Evolutionary conservation across 257 asterid genomes (phyloP), one percentile per base, ranked within the genome.

Genomic region (Nicotiana attenuata): DNA sequence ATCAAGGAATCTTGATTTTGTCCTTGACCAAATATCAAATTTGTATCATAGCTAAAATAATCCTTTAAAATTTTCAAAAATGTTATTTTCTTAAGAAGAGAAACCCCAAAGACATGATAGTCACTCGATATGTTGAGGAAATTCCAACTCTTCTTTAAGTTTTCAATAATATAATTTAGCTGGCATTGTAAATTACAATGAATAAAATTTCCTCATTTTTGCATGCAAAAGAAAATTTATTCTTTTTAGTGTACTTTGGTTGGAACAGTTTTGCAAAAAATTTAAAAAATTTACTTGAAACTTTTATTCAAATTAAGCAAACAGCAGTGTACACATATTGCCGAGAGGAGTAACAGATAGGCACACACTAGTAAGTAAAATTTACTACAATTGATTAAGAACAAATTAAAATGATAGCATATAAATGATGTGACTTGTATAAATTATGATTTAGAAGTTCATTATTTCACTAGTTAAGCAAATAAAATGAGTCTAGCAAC

Each of bases 1-100:
- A 5, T 67, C 10, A 82, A 63, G 77, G 65, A 63, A 53, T 64
- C 64, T 22, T 33, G 13, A 68, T 81, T 64, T 82, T 61, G n/a
- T 76, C 60, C 65, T 26, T 63, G 15, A 20, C 24, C 69, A 33
- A 57, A 59, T 38, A 38, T 38, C 47, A 38, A 38, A 38, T 38
- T 38, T 38, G 47, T 38, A 24, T 60, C 38, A 3, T 14, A 26
- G 20, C 55, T 56, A 1, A 15, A 28, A 57, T 67, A 29, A n/a
- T 33, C 52, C 24, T 16, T 63, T 10, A 7, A 28, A 65, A 19
- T 69, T 69, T n/a, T 35, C 5, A 14, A 29, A 6, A 3, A 0
- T 31, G 7, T 66, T 31, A 9, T 67, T 35, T 68, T 68, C 29
- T 17, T 19, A 19, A 45, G 15, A 20, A 10, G 16, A 61, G 31